Evolutionary conservation across 2,329 filamentous ascomycete genomes (phyloP), one percentile per base, ranked within the genome.

Genomic region (Aureobasidium sp.): DNA sequence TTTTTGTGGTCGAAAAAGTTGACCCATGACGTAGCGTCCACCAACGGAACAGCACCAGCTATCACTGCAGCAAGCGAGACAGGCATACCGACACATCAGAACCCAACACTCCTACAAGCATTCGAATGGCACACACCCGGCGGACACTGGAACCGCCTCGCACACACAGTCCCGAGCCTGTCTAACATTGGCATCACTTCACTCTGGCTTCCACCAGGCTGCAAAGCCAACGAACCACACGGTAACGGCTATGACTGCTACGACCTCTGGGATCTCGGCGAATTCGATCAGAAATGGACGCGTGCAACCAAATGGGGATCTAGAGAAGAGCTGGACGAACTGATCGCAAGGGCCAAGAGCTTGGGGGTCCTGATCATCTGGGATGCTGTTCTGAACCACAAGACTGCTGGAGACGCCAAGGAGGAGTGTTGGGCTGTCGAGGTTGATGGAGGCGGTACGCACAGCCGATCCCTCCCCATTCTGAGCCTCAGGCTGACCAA

Each of bases 341-440:
- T 90, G 50, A 73, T 76, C 2, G 70, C 75, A 21, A 71, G 74
- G 13, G 84, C 84, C 0, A 75, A 79, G 54, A 73, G 79, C 38
- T 65, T 79, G 25, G 81, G 79, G 0, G 75, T 89, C 9, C 79
- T 80, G 0, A 66, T 88, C 0, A 79, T 87, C 65, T 89, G 85
- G 78, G 87, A 89, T 69, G 83, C 85, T 1, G 85, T 90, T 7
- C 74, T 89, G 46, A 90, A 89, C 67, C 87, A 89, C 69, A 88
- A 87, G 69, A 84, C 85, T 2, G 86, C 81, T 2, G 86, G 84
- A 7, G 87, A 90, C 69, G 77, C 77, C 55, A 84, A 79, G 27
- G 86, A 89, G 69, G 79, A 79, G 58, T 86, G 81, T 60, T 73
- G 75, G 61, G 85, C 83, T 1, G 78, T 87, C 46, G 84, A 86